phyloP scores from a whole-genome alignment of 805 yeast genomes.

The Blastobotrys muscicola region DNA sequence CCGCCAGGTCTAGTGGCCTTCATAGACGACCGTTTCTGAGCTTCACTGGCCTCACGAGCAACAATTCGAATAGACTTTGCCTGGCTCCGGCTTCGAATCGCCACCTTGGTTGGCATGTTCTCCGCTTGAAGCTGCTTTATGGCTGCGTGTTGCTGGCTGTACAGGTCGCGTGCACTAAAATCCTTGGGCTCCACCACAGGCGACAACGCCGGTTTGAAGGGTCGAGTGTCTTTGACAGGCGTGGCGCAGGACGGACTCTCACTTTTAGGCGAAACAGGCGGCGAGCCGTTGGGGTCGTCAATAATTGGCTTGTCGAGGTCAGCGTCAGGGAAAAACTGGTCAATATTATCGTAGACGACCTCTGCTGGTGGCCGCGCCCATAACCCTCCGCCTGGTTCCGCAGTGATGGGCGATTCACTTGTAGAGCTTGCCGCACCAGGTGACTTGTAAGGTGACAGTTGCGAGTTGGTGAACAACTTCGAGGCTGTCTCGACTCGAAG shows the following conservation, averaged over 20 bases:
- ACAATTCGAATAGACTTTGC: conserved; percentile 90
- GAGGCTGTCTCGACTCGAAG: conserved; percentile 6
- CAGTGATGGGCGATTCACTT: conserved; percentile 5
- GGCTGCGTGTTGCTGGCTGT: too few relatives aligned
- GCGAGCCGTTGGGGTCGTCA: conserved; percentile 43
- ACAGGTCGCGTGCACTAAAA: too few relatives aligned
- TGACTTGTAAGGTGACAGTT: conserved; percentile 3
- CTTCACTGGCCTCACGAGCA: conserved; percentile 79
- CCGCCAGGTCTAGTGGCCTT: conserved; percentile 10
- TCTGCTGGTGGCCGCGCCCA: conserved; percentile 93
- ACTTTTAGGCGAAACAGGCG: conserved; percentile 6
- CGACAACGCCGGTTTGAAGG: conserved; percentile 7
- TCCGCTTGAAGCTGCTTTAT: too few relatives aligned
- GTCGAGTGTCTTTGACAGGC: background rate
- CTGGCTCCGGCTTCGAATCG: conserved; percentile 24
- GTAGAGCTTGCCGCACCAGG: conserved; percentile 9
- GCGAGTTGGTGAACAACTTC: conserved; percentile 1
- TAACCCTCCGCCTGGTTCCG: conserved; percentile 8
- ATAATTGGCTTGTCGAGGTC: conserved; percentile 88
- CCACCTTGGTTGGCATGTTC: background rate
- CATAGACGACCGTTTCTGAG: conserved; percentile 34
- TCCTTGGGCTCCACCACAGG: conserved; percentile 12
- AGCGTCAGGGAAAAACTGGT: conserved; percentile 83
- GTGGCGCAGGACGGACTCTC: background rate
- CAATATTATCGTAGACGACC: conserved; percentile 84